These are phyloP conservation scores for Acacia concinna DNA, from an alignment of 331 rosid genomes.

Conservation along the genomic window DNA sequence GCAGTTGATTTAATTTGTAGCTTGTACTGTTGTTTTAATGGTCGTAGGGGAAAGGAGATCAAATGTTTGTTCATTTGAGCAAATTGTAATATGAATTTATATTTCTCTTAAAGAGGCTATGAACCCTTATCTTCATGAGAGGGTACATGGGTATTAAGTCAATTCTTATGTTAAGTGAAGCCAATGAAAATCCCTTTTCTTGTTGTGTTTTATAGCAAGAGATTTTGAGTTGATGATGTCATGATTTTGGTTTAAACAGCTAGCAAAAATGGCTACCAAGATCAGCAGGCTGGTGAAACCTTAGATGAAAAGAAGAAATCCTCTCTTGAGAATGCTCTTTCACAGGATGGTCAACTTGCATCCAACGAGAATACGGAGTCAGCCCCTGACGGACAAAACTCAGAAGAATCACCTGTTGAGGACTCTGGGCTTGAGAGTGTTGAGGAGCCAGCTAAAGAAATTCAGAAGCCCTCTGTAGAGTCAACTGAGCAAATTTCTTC, in stretches of 20 bases:
- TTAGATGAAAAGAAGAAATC: slow-evolving; percentile 34
- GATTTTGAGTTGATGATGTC: neutral
- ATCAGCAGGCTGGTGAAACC: slow-evolving; percentile 30
- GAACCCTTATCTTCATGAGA: neutral
- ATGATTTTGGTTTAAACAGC: slow-evolving; percentile 34
- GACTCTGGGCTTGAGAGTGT: slow-evolving; percentile 38
- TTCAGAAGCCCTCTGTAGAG: slow-evolving; percentile 38
- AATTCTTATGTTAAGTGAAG: neutral
- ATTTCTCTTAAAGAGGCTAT: neutral
- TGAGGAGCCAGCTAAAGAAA: slow-evolving; percentile 40
- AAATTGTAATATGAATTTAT: neutral
- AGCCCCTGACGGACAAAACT: slow-evolving; percentile 22
- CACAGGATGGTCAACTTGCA: slow-evolving; percentile 37
- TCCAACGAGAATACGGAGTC: slow-evolving; percentile 36
- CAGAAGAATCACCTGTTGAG: slow-evolving; percentile 35
- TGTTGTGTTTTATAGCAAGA: neutral
- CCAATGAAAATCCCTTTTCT: neutral
- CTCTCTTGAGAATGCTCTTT: slow-evolving; percentile 32
- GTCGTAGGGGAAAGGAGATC: neutral
- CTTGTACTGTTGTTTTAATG: neutral
- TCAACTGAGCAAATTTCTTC: slow-evolving; percentile 40
- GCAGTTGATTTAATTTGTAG: neutral
- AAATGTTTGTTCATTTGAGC: neutral
- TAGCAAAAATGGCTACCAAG: slow-evolving; percentile 47
- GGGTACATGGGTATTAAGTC: neutral